phyloP scores from a whole-genome alignment of 805 yeast genomes.

The Kodamaea nitidulidarum region DNA sequence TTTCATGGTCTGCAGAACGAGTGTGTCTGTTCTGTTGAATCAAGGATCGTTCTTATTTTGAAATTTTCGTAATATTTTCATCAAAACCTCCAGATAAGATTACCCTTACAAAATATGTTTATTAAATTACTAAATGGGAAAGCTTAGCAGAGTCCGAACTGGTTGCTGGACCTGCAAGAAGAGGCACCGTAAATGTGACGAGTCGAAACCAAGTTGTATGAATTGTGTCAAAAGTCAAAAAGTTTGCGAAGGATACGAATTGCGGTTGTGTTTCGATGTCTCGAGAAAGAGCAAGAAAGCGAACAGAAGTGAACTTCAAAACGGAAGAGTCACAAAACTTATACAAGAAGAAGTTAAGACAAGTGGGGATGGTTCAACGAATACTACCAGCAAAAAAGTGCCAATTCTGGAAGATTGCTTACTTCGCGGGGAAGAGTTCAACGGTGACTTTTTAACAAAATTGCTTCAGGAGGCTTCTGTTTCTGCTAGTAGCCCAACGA shows the following conservation, averaged over 20 bases:
- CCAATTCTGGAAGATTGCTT: too few species aligned
- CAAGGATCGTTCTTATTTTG: too few species aligned
- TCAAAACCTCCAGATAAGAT: too few species aligned
- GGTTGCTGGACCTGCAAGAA: constrained; percentile 59
- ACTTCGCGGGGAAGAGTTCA: too few species aligned
- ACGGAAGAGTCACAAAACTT: not conserved
- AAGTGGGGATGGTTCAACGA: not conserved
- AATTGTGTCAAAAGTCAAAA: constrained; percentile 45
- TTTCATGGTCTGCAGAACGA: too few species aligned
- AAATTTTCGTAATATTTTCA: too few species aligned
- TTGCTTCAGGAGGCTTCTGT: not conserved
- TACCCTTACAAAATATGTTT: too few species aligned
- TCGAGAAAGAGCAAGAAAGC: not conserved
- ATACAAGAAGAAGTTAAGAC: not conserved
- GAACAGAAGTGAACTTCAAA: not conserved
- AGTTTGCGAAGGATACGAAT: constrained; percentile 48
- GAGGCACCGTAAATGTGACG: constrained; percentile 55
- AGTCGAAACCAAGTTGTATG: constrained; percentile 47
- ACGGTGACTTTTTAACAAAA: not conserved
- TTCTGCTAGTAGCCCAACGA: not conserved
- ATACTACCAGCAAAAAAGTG: too few species aligned
- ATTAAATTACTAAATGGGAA: constrained; percentile 20
- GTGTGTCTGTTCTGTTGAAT: too few species aligned
- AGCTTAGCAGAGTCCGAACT: constrained; percentile 48
- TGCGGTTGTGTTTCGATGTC: constrained; percentile 45